Evolutionary conservation across 768 basidiomycete species (phyloP).

Genomic region (Auriscalpium orientale): DNA sequence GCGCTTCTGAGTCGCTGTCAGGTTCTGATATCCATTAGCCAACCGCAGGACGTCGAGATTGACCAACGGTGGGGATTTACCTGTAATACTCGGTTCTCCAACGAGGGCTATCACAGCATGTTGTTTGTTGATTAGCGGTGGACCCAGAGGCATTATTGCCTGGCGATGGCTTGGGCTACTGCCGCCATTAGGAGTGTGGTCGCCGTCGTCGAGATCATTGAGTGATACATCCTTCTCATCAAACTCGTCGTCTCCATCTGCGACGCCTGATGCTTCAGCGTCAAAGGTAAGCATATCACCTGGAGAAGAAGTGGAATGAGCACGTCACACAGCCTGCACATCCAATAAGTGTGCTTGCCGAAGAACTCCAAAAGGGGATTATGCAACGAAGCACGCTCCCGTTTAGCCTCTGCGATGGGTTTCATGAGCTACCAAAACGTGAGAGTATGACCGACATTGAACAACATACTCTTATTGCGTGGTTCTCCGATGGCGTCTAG

Average conservation of each 20-base stretch:
- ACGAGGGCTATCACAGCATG: background rate
- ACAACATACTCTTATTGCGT: slow-evolving; percentile 20
- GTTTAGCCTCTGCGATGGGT: background rate
- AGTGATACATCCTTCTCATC: slow-evolving; percentile 8
- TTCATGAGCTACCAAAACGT: background rate
- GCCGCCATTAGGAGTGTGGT: background rate
- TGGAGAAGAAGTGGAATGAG: slow-evolving; percentile 1
- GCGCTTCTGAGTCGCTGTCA: slow-evolving; percentile 14
- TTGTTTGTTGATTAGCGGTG: background rate
- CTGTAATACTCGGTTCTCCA: slow-evolving; percentile 7
- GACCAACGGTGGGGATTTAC: background rate
- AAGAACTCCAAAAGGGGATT: slow-evolving; percentile 22
- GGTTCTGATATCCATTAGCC: slow-evolving; percentile 17
- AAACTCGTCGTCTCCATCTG: slow-evolving; percentile 15
- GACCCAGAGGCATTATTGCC: background rate
- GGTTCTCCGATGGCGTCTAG: background rate
- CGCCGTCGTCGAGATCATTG: slow-evolving; percentile 3
- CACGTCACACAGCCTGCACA: background rate
- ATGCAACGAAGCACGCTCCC: slow-evolving; percentile 5
- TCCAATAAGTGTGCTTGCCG: slow-evolving; percentile 9
- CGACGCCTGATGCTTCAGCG: slow-evolving; percentile 8
- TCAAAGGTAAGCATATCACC: slow-evolving; percentile 12
- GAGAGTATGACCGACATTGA: background rate
- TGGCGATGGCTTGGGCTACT: slow-evolving; percentile 1
- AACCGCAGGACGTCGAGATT: background rate